These are phyloP conservation scores for Colletotrichum gloeosporioides DNA, from an alignment of 2,329 filamentous ascomycete species.

Conservation along the genomic window DNA sequence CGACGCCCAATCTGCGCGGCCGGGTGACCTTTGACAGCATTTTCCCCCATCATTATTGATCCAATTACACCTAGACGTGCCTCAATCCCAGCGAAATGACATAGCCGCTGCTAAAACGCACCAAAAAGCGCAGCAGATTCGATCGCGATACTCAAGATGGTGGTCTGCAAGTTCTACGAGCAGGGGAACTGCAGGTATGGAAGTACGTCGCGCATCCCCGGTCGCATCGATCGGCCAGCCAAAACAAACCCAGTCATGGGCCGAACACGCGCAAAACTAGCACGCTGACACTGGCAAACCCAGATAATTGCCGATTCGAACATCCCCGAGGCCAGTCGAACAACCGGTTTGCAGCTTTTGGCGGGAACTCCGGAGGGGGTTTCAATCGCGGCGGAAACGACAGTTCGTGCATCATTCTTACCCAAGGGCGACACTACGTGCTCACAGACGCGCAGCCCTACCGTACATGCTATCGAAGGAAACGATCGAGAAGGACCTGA, in stretches of 20 bases:
- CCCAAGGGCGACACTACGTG: not conserved
- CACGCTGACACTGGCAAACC: not conserved
- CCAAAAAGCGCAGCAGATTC: not conserved
- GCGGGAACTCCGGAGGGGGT: constrained; percentile 16
- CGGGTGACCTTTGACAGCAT: not conserved
- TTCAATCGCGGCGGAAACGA: constrained; percentile 21
- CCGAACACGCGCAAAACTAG: not conserved
- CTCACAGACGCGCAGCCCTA: not conserved
- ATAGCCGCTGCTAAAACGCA: not conserved
- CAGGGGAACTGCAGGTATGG: constrained; percentile 59
- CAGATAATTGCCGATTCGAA: constrained; percentile 61
- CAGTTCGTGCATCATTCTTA: not conserved
- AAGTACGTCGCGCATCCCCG: constrained; percentile 40
- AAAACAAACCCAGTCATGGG: not conserved
- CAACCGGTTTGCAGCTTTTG: constrained; percentile 24
- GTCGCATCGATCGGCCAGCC: not conserved
- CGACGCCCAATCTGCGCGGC: not conserved
- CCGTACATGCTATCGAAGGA: constrained; percentile 62
- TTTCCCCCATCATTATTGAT: not conserved
- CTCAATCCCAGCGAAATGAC: not conserved
- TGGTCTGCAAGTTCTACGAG: constrained; percentile 54
- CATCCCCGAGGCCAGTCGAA: constrained; percentile 42
- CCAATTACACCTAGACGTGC: not conserved
- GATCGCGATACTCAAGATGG: constrained; percentile 31
- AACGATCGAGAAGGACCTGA: constrained; percentile 70